Conservation (phyloP, 306 rosid genomes). For the Medicago truncatula region DNA sequence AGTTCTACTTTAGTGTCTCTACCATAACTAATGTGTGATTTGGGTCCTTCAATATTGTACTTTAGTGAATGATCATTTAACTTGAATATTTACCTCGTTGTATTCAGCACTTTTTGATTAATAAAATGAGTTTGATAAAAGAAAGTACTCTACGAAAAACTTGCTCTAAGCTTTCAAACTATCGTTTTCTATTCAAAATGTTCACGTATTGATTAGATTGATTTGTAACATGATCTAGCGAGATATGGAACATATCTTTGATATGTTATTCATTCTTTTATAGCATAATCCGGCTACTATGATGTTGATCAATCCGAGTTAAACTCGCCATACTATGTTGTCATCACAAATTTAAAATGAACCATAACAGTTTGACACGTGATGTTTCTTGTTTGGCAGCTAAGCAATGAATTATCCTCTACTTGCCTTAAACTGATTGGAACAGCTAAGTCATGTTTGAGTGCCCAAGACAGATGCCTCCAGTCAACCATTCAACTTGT, state of each 20-base stretch:
- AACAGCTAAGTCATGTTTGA: conserved; percentile 76
- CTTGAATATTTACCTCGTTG: too few relatives aligned
- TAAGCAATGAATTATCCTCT: conserved; percentile 51
- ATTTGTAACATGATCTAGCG: neutral
- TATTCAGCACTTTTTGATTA: too few relatives aligned
- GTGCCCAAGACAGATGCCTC: conserved; percentile 59
- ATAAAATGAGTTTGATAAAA: too few relatives aligned
- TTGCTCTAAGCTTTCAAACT: neutral
- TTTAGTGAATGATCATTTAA: neutral
- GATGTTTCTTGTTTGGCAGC: conserved; percentile 52
- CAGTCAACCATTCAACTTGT: conserved; percentile 60
- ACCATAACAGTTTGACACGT: neutral
- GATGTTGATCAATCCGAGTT: conserved; percentile 1
- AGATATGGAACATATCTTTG: conserved; percentile 1
- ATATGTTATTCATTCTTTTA: conserved; percentile 1
- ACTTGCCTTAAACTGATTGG: conserved; percentile 68
- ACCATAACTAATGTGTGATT: neutral
- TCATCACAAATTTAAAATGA: neutral
- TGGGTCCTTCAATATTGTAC: neutral
- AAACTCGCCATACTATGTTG: conserved; percentile 11
- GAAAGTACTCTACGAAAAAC: too few relatives aligned
- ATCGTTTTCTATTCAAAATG: neutral
- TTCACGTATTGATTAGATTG: neutral
- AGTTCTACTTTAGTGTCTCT: neutral
- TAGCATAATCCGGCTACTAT: conserved; percentile 13